Conservation (phyloP, 1,284 basidiomycete species). For the Cerioporus squamosus region DNA sequence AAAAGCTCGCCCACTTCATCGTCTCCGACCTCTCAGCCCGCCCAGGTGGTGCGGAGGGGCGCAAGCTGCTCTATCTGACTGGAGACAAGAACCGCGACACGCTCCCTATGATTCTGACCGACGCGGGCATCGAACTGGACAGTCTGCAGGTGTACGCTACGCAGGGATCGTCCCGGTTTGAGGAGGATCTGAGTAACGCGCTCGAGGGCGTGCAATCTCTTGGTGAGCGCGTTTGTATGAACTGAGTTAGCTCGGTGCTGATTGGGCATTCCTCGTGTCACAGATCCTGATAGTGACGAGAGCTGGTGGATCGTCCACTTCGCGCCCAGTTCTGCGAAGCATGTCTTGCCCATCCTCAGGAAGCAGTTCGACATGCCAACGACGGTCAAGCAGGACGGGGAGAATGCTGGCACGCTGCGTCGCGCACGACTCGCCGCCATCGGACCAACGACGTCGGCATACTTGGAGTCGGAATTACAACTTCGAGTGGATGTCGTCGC, state of each 20-base stretch:
- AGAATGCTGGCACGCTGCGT: not conserved
- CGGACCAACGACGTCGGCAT: constrained; percentile 66
- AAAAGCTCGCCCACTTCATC: constrained; percentile 69
- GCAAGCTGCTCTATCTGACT: constrained; percentile 65
- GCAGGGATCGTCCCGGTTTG: constrained; percentile 55
- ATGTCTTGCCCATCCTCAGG: constrained; percentile 55
- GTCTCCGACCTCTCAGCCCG: constrained; percentile 42
- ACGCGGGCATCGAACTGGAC: constrained; percentile 48
- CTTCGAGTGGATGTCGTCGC: constrained; percentile 59
- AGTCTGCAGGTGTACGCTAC: constrained; percentile 72
- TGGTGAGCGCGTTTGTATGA: not conserved
- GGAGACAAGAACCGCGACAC: constrained; percentile 85
- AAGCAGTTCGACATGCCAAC: constrained; percentile 44
- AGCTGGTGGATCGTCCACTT: constrained; percentile 77
- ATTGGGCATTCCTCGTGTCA: not conserved
- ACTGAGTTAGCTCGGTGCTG: no score
- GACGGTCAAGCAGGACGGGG: not conserved
- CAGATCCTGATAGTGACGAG: constrained; percentile 1
- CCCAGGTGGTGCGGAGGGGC: constrained; percentile 16
- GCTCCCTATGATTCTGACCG: constrained; percentile 53
- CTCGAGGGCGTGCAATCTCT: not conserved
- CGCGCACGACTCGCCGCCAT: constrained; percentile 57
- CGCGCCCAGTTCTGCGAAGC: constrained; percentile 71
- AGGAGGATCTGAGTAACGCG: constrained; percentile 40
- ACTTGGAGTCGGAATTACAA: constrained; percentile 48